A percentile compares a stretch with the other conserved stretches of the same genome.
These are phyloP conservation scores for Conticribra weissflogii DNA, from an alignment of 108 stramenopile genomes.

Conservation along the genomic window DNA sequence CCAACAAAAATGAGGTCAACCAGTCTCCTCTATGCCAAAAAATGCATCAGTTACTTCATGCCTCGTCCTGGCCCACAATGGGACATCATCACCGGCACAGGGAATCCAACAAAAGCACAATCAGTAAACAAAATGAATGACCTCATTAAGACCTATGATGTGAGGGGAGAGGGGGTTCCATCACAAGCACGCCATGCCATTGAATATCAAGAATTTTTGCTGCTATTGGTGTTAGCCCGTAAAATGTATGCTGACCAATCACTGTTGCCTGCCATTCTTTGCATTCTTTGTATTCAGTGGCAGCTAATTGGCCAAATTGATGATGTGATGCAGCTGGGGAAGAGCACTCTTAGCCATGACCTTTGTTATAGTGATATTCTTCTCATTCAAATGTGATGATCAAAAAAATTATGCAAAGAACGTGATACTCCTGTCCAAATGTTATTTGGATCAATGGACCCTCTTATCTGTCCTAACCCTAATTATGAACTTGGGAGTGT, in stretches of 20 bases:
- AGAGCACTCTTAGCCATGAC: not conserved
- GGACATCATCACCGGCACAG: slow-evolving; percentile 3
- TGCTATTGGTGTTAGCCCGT: not conserved
- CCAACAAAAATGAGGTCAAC: slow-evolving; percentile 1
- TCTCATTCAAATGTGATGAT: slow-evolving; percentile 1
- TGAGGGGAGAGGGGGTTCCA: no score
- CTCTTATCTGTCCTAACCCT: slow-evolving; percentile 3
- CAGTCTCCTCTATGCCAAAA: slow-evolving; percentile 8
- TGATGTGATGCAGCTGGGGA: not conserved
- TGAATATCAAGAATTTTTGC: slow-evolving; percentile 11
- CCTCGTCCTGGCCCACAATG: not conserved
- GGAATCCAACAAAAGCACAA: slow-evolving; percentile 7
- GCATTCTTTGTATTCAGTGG: slow-evolving; percentile 3
- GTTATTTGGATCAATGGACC: slow-evolving; percentile 12
- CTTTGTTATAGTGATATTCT: not conserved
- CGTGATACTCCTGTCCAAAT: slow-evolving; percentile 11
- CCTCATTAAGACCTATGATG: not conserved
- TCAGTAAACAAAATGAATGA: slow-evolving; percentile 7
- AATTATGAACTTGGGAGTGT: not conserved
- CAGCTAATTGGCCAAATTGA: slow-evolving; percentile 3
- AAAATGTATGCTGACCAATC: not conserved
- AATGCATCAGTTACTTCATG: slow-evolving; percentile 19
- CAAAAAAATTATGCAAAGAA: slow-evolving; percentile 10
- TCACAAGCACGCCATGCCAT: no score
- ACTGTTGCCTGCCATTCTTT: not conserved